Percentiles rank a stretch among this genome's conserved stretches.
Evolutionary conservation across 768 basidiomycete species (phyloP).

Genomic region (Calocera cornea): DNA sequence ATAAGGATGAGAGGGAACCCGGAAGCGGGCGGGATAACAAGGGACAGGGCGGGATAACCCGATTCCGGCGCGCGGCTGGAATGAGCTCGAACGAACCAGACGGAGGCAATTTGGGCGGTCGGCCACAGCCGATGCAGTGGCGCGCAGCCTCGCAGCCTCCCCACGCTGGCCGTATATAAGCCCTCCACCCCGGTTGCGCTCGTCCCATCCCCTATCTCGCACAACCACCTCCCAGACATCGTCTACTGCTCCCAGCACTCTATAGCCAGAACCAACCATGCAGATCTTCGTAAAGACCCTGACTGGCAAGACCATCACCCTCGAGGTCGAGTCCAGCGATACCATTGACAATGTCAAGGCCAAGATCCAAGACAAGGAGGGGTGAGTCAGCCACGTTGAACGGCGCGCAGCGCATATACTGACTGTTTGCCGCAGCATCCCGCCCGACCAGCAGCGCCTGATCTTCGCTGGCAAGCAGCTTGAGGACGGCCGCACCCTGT

Average conservation of each 20-base stretch:
- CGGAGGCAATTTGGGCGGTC: background rate
- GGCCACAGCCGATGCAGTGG: background rate
- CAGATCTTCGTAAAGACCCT: slow-evolving; percentile 22
- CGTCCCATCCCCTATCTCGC: background rate
- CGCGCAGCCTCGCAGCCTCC: slow-evolving; percentile 2
- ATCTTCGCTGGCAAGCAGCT: slow-evolving; percentile 90
- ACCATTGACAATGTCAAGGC: slow-evolving; percentile 36
- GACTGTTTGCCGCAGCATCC: slow-evolving; percentile 26
- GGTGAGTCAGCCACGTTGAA: slow-evolving; percentile 7
- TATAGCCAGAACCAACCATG: slow-evolving; percentile 11
- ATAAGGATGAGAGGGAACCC: background rate
- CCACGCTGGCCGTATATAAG: background rate
- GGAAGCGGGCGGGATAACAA: background rate
- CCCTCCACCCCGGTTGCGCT: background rate
- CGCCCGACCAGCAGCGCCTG: slow-evolving; percentile 75
- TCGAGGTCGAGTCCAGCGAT: slow-evolving; percentile 41
- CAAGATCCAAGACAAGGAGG: slow-evolving; percentile 26
- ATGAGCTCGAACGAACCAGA: background rate
- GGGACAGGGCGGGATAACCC: background rate
- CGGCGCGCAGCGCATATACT: background rate
- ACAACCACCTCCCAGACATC: background rate
- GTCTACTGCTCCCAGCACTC: background rate
- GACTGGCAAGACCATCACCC: slow-evolving; percentile 36
- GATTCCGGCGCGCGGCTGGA: background rate
- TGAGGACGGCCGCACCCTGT: slow-evolving; percentile 80